These are phyloP conservation scores for Wallacemonas sp. DNA, from an alignment of 208 protist species.

Conservation along the genomic window DNA sequence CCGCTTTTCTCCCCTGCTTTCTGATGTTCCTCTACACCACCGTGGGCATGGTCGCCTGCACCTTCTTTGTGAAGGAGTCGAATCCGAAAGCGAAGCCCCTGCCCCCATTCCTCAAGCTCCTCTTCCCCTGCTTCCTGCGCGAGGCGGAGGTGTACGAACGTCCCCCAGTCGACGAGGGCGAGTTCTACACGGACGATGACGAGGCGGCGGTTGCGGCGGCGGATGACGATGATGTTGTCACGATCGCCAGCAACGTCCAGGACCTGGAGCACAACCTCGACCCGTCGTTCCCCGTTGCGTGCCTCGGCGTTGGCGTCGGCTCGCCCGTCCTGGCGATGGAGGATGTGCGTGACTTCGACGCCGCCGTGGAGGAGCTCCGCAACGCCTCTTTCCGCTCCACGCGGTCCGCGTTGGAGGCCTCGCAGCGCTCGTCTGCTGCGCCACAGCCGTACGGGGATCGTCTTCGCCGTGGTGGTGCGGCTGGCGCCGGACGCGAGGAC, in stretches of 20 bases:
- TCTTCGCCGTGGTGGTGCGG: too few relatives aligned
- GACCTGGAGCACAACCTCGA: background rate
- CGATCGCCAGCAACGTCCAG: slow-evolving; percentile 3
- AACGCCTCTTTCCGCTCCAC: slow-evolving; percentile 13
- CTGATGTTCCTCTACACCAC: slow-evolving; percentile 56
- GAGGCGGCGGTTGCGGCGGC: background rate
- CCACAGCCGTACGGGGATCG: too few relatives aligned
- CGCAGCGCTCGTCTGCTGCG: too few relatives aligned
- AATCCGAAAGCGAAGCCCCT: slow-evolving; percentile 56
- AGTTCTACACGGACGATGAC: slow-evolving; percentile 21
- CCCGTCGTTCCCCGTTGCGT: slow-evolving; percentile 5
- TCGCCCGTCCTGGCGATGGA: slow-evolving; percentile 5
- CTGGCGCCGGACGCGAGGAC: too few relatives aligned
- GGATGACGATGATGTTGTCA: slow-evolving; percentile 3
- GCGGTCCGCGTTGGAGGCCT: too few relatives aligned
- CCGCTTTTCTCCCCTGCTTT: slow-evolving; percentile 54
- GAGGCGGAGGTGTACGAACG: slow-evolving; percentile 26
- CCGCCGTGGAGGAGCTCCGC: background rate
- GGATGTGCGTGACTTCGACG: slow-evolving; percentile 10
- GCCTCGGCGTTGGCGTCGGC: slow-evolving; percentile 5
- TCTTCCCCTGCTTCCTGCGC: slow-evolving; percentile 32
- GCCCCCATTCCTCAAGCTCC: slow-evolving; percentile 25
- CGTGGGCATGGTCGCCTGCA: slow-evolving; percentile 52
- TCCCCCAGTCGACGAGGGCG: slow-evolving; percentile 23
- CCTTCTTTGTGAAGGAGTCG: slow-evolving; percentile 61